A percentile compares a stretch with the other conserved stretches of the same genome.
Evolutionary conservation across 176 grass and related monocot genomes (phyloP).

Genomic region (Aegilops sharonensis): DNA sequence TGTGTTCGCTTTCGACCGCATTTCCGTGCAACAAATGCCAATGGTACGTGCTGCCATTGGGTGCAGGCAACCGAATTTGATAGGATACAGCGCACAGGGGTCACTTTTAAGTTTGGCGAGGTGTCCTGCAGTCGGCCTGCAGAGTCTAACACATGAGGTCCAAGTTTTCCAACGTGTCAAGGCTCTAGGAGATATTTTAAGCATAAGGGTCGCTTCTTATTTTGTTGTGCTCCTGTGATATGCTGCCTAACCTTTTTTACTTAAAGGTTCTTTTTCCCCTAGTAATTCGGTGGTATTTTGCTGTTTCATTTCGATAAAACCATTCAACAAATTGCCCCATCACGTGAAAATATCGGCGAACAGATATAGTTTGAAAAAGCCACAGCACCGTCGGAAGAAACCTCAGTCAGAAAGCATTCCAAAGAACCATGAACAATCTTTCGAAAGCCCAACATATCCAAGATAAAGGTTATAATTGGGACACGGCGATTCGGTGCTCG

Average conservation of each 20-base stretch:
- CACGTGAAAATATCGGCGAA: background rate
- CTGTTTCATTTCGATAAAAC: background rate
- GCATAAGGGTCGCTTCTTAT: background rate
- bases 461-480: constrained; percentile 23
- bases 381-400: background rate
- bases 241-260: background rate
- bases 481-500: too few species aligned
- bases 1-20: background rate
- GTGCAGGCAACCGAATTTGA: constrained; percentile 24
- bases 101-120: constrained; percentile 25
- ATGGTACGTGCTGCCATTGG: constrained; percentile 19
- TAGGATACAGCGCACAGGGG: background rate
- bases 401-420: background rate
- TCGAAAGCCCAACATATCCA: background rate
- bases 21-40: background rate
- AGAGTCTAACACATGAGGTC: background rate
- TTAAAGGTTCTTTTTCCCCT: background rate
- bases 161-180: constrained; percentile 26
- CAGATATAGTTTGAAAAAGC: background rate
- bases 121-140: constrained; percentile 24
- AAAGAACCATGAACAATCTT: constrained; percentile 4
- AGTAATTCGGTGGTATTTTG: background rate
- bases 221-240: background rate
- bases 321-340: too few species aligned
- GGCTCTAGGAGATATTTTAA: background rate